Base-by-base conservation (phyloP, 768 basidiomycete species). In the Termitomyces sp. region DNA sequence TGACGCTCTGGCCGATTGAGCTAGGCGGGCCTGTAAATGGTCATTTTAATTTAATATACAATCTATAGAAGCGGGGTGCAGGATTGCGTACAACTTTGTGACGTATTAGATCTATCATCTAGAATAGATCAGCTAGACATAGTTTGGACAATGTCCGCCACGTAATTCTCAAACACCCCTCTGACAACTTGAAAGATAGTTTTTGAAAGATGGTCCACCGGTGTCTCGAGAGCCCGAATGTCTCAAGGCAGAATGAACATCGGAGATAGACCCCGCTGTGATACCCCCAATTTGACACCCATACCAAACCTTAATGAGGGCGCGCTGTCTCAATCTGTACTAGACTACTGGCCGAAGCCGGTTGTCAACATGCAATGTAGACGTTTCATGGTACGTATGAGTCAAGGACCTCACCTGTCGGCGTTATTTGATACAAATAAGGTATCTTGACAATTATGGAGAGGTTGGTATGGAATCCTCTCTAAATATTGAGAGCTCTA, bases 1-100 rank as follows among this genome's bases (percentile, higher is more conserved):
- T 80, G 79, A 81, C 80, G 80, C 80, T 81, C 80, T 81, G 78
- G 75, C 80, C 80, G 77, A 81, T 81, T 82, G 80, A 82, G 80
- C 80, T 81, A 82, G 80, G 79, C 79, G 76, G 80, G 79, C 79
- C 8, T 24, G n/a, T n/a, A n/a, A n/a, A n/a, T n/a, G n/a, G n/a
- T n/a, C n/a, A n/a, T n/a, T n/a, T n/a, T n/a, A n/a, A n/a, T n/a
- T n/a, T n/a, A n/a, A n/a, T n/a, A n/a, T n/a, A n/a, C n/a, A n/a
- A n/a, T n/a, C n/a, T n/a, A n/a, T n/a, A n/a, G n/a, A n/a, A n/a
- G n/a, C n/a, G n/a, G n/a, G n/a, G n/a, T n/a, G n/a, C n/a, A n/a
- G n/a, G n/a, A n/a, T n/a, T n/a, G n/a, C n/a, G n/a, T n/a, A n/a
- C n/a, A n/a, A n/a, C n/a, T n/a, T n/a, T n/a, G n/a, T n/a, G n/a